These are phyloP conservation scores for Holtermanniella nyarrowii DNA, from an alignment of 768 basidiomycete species.

Conservation along the genomic window DNA sequence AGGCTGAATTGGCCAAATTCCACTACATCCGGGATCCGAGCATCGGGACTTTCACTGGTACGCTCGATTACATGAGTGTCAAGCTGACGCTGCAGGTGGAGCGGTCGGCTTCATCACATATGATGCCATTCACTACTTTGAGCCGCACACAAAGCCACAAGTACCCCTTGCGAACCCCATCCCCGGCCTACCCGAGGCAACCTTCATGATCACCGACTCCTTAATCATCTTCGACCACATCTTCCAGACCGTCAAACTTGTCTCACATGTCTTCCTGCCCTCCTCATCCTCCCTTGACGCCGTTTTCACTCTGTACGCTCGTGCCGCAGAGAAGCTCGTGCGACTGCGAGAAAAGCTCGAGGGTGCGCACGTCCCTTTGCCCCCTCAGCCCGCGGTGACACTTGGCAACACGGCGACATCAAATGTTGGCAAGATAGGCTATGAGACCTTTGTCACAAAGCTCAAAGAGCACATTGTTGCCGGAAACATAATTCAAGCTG, in stretches of 20 bases:
- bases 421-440: slow-evolving; percentile 88
- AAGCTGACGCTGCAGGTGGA: slow-evolving; percentile 53
- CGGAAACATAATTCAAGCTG: slow-evolving; percentile 98
- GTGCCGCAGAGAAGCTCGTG: slow-evolving; percentile 70
- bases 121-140: slow-evolving; percentile 93
- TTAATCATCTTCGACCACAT: slow-evolving; percentile 95
- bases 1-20: slow-evolving; percentile 76
- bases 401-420: slow-evolving; percentile 54
- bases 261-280: slow-evolving; percentile 88
- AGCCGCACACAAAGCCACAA: slow-evolving; percentile 55
- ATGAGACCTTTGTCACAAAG: slow-evolving; percentile 78
- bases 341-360: slow-evolving; percentile 66
- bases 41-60: slow-evolving; percentile 75
- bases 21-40: slow-evolving; percentile 85
- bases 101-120: slow-evolving; percentile 96
- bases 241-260: slow-evolving; percentile 85
- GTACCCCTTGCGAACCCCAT: slow-evolving; percentile 62
- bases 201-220: slow-evolving; percentile 92
- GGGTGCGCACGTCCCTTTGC: slow-evolving; percentile 51
- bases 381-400: slow-evolving; percentile 43
- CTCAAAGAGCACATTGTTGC: slow-evolving; percentile 89
- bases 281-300: slow-evolving; percentile 49
- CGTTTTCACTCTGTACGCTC: slow-evolving; percentile 75
- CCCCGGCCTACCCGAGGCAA: slow-evolving; percentile 80
- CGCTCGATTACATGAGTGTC: slow-evolving; percentile 5